phyloP scores from a whole-genome alignment of 2,329 filamentous ascomycete species.

The Calycina herbarum region DNA sequence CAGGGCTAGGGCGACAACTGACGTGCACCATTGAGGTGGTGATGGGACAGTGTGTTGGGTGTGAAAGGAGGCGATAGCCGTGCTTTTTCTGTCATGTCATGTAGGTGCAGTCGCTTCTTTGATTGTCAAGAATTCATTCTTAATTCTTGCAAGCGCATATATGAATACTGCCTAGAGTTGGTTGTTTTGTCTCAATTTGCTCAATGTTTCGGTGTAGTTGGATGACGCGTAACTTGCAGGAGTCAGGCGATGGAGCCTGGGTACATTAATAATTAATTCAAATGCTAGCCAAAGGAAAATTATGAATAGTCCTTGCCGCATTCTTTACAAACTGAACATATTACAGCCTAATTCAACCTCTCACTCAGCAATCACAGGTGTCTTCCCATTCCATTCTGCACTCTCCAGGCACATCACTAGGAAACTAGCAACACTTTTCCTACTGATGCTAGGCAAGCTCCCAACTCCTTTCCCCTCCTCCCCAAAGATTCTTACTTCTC shows the following conservation, averaged over 20 bases:
- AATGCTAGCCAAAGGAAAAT: not conserved
- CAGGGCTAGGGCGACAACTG: not conserved
- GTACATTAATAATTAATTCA: too few species aligned
- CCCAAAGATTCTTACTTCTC: not conserved
- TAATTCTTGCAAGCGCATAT: too few species aligned
- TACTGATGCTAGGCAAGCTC: not conserved
- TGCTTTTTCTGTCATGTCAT: too few species aligned
- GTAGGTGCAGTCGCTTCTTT: too few species aligned
- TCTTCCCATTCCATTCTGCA: slow-evolving; percentile 43
- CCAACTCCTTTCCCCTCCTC: not conserved
- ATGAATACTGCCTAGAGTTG: too few species aligned
- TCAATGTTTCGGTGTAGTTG: too few species aligned
- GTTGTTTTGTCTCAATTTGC: too few species aligned
- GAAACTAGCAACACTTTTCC: not conserved
- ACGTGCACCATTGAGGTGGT: not conserved
- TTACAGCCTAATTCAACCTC: not conserved
- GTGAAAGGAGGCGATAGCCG: not conserved
- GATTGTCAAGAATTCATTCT: too few species aligned
- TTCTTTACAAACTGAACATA: not conserved
- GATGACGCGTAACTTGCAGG: too few species aligned
- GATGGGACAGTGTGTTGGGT: not conserved
- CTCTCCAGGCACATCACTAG: not conserved
- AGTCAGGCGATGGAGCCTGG: too few species aligned
- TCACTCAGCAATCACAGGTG: slow-evolving; percentile 50
- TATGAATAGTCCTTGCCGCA: not conserved